Conservation (phyloP, 2,329 filamentous ascomycete species). For the Talaromyces funiculosus region DNA sequence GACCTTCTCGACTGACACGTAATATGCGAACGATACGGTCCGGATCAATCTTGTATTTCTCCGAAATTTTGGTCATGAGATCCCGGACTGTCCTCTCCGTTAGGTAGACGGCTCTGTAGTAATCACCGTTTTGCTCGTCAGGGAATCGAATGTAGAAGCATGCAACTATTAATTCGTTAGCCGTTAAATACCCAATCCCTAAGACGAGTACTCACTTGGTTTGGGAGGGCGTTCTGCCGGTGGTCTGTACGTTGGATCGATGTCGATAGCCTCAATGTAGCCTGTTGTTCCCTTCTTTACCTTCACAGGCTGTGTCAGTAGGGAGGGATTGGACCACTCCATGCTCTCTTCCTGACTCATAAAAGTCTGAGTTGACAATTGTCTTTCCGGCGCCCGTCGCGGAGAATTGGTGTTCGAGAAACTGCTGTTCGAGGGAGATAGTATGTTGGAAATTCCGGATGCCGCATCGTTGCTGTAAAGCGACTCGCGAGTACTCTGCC, state of each 20-base stretch:
- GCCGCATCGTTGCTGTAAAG: slow-evolving; percentile 29
- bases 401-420: slow-evolving; percentile 34
- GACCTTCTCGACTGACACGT: slow-evolving; percentile 64
- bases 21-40: slow-evolving; percentile 65
- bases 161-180: slow-evolving; percentile 52
- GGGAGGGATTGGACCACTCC: slow-evolving; percentile 22
- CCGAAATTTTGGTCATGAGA: slow-evolving; percentile 64
- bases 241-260: slow-evolving; percentile 79
- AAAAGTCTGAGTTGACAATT: slow-evolving; percentile 16
- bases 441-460: slow-evolving; percentile 26
- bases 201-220: slow-evolving; percentile 46
- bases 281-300: slow-evolving; percentile 48
- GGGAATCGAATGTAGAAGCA: slow-evolving; percentile 75
- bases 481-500: slow-evolving; percentile 28
- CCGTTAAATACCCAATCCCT: slow-evolving; percentile 16
- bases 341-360: slow-evolving; percentile 19
- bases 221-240: slow-evolving; percentile 67
- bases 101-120: slow-evolving; percentile 81
- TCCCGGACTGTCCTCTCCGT: slow-evolving; percentile 69
- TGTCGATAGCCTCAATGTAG: slow-evolving; percentile 86
- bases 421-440: slow-evolving; percentile 38
- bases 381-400: slow-evolving; percentile 18
- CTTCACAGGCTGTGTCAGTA: slow-evolving; percentile 26
- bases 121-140: slow-evolving; percentile 51
- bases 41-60: slow-evolving; percentile 76